phyloP scores from a whole-genome alignment of 805 yeast species.

The Hyphopichia homilentoma region DNA sequence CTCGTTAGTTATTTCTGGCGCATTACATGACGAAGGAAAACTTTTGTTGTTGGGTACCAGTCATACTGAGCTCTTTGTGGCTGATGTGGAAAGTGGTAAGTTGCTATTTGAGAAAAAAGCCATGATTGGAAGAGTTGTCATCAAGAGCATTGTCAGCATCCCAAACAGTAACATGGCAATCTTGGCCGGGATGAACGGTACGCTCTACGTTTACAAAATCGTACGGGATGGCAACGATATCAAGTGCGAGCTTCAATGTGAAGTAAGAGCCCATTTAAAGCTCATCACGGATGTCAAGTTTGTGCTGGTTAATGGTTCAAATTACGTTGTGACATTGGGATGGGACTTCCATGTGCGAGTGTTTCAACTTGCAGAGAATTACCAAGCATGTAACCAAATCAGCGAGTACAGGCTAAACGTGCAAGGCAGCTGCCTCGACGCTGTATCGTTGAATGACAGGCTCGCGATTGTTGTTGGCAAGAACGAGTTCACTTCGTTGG shows the following conservation, averaged over 20 bases:
- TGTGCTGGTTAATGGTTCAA: constrained; percentile 12
- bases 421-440: constrained; percentile 51
- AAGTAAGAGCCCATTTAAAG: constrained; percentile 30
- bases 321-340: constrained; percentile 52
- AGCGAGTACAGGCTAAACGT: constrained; percentile 36
- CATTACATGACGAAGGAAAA: constrained; percentile 10
- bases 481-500: constrained; percentile 55
- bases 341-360: constrained; percentile 50
- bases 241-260: constrained; percentile 6
- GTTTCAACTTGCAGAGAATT: constrained; percentile 18
- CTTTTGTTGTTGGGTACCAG: constrained; percentile 16
- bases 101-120: constrained; percentile 16
- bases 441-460: constrained; percentile 17
- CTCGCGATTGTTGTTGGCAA: constrained; percentile 54
- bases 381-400: constrained; percentile 1
- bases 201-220: constrained; percentile 17
- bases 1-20: constrained; percentile 24
- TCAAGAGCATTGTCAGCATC: constrained; percentile 33
- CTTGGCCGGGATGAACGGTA: constrained; percentile 55
- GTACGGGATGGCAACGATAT: constrained; percentile 3
- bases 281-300: constrained; percentile 37
- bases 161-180: constrained; percentile 20
- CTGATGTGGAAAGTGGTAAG: constrained; percentile 12
- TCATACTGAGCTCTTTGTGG: constrained; percentile 13
- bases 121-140: constrained; percentile 20